A percentile compares a stretch with the other conserved stretches of the same genome.
Conservation (phyloP, 2,329 filamentous ascomycete species). For the Colletotrichum cuscutae region DNA sequence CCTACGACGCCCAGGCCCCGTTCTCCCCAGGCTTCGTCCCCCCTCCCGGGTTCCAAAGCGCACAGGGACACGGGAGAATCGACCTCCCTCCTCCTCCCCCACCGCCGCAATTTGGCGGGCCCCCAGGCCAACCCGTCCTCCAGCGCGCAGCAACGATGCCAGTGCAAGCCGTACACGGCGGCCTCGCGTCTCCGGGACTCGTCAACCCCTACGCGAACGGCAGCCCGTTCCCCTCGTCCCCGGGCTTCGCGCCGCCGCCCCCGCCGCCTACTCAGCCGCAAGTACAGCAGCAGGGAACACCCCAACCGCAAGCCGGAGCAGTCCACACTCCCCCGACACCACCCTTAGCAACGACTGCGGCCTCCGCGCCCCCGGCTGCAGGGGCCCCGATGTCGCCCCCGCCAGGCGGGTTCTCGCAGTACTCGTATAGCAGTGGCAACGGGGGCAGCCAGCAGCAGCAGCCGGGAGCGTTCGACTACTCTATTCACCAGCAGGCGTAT, state of each 20-base stretch:
- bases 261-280: slow-evolving; percentile 39
- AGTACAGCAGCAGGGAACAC: slow-evolving; percentile 17
- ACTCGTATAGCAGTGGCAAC: slow-evolving; percentile 50
- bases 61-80: slow-evolving; percentile 40
- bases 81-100: slow-evolving; percentile 47
- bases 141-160: slow-evolving; percentile 63
- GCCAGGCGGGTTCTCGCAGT: slow-evolving; percentile 67
- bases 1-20: slow-evolving; percentile 63
- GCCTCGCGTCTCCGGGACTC: slow-evolving; percentile 51
- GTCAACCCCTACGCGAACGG: slow-evolving; percentile 57
- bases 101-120: slow-evolving; percentile 50
- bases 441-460: slow-evolving; percentile 30
- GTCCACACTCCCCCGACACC: slow-evolving; percentile 32
- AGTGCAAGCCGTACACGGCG: slow-evolving; percentile 40
- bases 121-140: slow-evolving; percentile 55
- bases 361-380: slow-evolving; percentile 22
- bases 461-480: slow-evolving; percentile 55
- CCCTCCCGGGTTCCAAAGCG: slow-evolving; percentile 56
- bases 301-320: slow-evolving; percentile 41
- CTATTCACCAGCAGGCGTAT: slow-evolving; percentile 76
- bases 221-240: slow-evolving; percentile 55
- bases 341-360: slow-evolving; percentile 47
- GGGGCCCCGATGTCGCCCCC: slow-evolving; percentile 42
- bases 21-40: slow-evolving; percentile 65
- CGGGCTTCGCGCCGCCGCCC: slow-evolving; percentile 53